Percentiles rank a stretch among this genome's conserved stretches.
phyloP scores from a whole-genome alignment of 176 grass and related monocot species.

The Rhipidocladum racemiflorum region DNA sequence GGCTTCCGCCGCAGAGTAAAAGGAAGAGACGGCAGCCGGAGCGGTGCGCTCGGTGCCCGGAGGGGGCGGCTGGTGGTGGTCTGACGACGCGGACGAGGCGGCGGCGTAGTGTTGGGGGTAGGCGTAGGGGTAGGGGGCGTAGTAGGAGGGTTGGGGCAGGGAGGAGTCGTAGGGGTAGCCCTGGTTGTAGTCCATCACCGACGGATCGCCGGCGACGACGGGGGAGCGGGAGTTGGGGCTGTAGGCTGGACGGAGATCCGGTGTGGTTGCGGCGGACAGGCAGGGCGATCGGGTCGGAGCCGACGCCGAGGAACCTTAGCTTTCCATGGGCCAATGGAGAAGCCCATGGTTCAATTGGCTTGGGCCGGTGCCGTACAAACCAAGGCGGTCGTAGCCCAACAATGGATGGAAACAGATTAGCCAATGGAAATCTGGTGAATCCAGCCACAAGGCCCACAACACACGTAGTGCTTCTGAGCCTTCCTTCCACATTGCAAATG shows the following conservation, averaged over 20 bases:
- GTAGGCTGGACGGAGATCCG: neutral
- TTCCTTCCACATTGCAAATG: neutral
- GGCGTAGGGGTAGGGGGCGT: constrained; percentile 15
- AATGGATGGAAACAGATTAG: too few relatives aligned
- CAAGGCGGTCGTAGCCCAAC: too few relatives aligned
- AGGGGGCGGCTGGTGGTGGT: constrained; percentile 40
- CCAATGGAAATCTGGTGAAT: too few relatives aligned
- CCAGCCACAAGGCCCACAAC: too few relatives aligned
- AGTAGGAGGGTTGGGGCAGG: constrained; percentile 14
- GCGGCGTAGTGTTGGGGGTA: constrained; percentile 24
- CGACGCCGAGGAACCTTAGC: neutral
- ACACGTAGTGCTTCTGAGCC: neutral
- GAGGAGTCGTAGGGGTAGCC: neutral
- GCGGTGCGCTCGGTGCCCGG: constrained; percentile 22
- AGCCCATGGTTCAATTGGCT: neutral
- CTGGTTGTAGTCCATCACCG: neutral
- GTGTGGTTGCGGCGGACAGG: neutral
- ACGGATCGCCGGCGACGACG: neutral
- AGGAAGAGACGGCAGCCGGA: neutral
- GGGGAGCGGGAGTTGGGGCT: neutral
- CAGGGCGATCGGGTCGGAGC: neutral
- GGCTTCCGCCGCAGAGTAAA: neutral
- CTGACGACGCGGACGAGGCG: neutral
- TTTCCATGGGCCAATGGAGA: neutral
- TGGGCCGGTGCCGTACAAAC: too few relatives aligned